A percentile compares a stretch with the other conserved stretches of the same genome.
Evolutionary conservation across 805 yeast species (phyloP).

Genomic region (Lachancea fermentati): DNA sequence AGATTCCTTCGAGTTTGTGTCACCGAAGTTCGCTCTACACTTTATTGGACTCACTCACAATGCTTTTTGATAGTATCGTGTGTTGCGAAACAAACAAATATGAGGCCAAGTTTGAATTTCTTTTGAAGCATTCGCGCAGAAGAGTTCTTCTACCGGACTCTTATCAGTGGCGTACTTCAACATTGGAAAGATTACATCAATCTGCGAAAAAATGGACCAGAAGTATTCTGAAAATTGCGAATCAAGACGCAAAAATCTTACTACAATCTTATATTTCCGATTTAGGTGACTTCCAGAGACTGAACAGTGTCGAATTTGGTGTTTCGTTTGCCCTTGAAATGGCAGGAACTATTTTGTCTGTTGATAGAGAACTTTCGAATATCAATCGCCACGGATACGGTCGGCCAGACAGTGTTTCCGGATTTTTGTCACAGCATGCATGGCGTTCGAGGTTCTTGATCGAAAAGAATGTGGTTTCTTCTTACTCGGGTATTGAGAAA

Average conservation of each 20-base stretch:
- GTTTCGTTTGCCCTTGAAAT: conserved; percentile 85
- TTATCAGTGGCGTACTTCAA: conserved; percentile 73
- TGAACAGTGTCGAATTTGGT: conserved; percentile 60
- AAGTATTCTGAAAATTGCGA: conserved; percentile 49
- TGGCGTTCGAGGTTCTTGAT: conserved; percentile 51
- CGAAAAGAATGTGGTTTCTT: conserved; percentile 28
- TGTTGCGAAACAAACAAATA: conserved; percentile 83
- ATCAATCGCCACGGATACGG: conserved; percentile 33
- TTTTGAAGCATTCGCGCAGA: conserved; percentile 35
- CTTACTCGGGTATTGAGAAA: conserved; percentile 24
- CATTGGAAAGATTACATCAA: conserved; percentile 54
- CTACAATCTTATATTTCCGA: conserved; percentile 70
- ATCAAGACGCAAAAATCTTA: conserved; percentile 71
- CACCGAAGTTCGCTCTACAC: conserved; percentile 69
- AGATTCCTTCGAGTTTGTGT: conserved; percentile 74
- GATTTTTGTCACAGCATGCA: conserved; percentile 68
- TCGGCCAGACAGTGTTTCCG: conserved; percentile 56
- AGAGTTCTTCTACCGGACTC: conserved; percentile 47
- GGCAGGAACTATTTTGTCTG: conserved; percentile 68
- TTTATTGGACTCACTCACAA: conserved; percentile 70
- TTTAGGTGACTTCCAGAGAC: conserved; percentile 32
- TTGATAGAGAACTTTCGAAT: conserved; percentile 59
- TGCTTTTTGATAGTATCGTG: conserved; percentile 70
- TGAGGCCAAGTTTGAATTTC: conserved; percentile 71
- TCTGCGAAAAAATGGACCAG: conserved; percentile 66